A percentile compares a stretch with the other conserved stretches of the same genome.
phyloP scores from a whole-genome alignment of 1,284 basidiomycete genomes.

The Tremellales sp. region DNA sequence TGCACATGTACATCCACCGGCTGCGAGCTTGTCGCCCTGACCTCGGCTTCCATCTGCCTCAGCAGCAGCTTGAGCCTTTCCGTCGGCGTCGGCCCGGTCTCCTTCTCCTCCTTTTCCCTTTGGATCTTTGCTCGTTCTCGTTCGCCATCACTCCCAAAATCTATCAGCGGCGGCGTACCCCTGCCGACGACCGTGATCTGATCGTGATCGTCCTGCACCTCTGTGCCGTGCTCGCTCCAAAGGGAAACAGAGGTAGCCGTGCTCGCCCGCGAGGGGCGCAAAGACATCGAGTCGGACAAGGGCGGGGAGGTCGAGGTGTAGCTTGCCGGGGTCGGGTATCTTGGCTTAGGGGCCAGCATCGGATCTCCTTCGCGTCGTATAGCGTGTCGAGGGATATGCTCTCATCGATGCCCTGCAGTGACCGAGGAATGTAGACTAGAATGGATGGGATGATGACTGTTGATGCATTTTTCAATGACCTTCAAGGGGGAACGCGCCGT shows the following conservation, averaged over 20 bases:
- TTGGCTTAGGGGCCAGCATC: slow-evolving; percentile 9
- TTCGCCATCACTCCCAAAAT: slow-evolving; percentile 8
- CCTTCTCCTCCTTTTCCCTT: slow-evolving; percentile 13
- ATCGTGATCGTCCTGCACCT: slow-evolving; percentile 6
- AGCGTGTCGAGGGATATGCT: not conserved
- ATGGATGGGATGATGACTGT: no score
- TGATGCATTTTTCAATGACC: no score
- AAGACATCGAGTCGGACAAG: slow-evolving; percentile 6
- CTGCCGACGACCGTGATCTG: not conserved
- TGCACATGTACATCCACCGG: not conserved
- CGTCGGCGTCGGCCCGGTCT: slow-evolving; percentile 6
- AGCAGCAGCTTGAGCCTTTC: slow-evolving; percentile 23
- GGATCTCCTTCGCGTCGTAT: not conserved
- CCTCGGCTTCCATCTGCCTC: slow-evolving; percentile 28
- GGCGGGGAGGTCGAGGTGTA: slow-evolving; percentile 8
- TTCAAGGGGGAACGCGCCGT: not conserved
- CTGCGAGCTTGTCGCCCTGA: slow-evolving; percentile 5
- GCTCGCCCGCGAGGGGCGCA: slow-evolving; percentile 5
- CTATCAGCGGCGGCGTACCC: slow-evolving; percentile 11
- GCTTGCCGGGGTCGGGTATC: slow-evolving; percentile 1
- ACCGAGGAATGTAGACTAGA: no score
- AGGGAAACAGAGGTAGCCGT: not conserved
- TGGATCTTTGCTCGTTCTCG: slow-evolving; percentile 16
- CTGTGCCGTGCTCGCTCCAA: slow-evolving; percentile 8
- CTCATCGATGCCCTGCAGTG: not conserved